phyloP scores from a whole-genome alignment of 768 basidiomycete genomes.

The Tylopilus rubrobrunneus region DNA sequence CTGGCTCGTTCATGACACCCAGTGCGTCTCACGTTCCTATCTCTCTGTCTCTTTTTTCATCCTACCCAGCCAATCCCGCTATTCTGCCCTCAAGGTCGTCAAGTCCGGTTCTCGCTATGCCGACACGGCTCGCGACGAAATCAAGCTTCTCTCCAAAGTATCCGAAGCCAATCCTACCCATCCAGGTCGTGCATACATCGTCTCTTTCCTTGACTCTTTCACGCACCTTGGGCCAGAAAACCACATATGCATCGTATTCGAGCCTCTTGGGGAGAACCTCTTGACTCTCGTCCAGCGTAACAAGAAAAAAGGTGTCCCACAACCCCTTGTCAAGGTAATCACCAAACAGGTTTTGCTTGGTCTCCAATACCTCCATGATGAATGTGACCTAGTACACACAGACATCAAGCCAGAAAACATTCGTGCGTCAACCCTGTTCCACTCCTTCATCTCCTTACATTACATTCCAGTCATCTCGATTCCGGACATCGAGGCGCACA shows the following conservation, averaged over 20 bases:
- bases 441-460: constrained; percentile 11
- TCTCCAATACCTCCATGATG: constrained; percentile 87
- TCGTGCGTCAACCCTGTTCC: constrained; percentile 50
- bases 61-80: constrained; percentile 53
- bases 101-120: constrained; percentile 94
- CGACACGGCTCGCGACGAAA: constrained; percentile 95
- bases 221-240: constrained; percentile 68
- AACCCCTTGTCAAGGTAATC: constrained; percentile 78
- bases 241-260: constrained; percentile 91
- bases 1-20: constrained; percentile 79
- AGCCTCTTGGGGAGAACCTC: constrained; percentile 78
- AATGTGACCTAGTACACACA: constrained; percentile 90
- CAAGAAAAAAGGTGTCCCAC: constrained; percentile 81
- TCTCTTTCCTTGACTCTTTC: constrained; percentile 90
- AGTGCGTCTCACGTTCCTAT: constrained; percentile 46
- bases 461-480: constrained; percentile 65
- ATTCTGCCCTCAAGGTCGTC: constrained; percentile 92
- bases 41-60: constrained; percentile 13
- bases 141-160: constrained; percentile 82
- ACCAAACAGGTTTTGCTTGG: constrained; percentile 85
- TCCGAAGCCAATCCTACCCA: constrained; percentile 68
- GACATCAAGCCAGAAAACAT: constrained; percentile 97
- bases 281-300: constrained; percentile 71
- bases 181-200: constrained; percentile 75
- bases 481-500: constrained; percentile 75